Conservation (phyloP, 2,329 filamentous ascomycete genomes). For the Fusarium dlaminii region DNA sequence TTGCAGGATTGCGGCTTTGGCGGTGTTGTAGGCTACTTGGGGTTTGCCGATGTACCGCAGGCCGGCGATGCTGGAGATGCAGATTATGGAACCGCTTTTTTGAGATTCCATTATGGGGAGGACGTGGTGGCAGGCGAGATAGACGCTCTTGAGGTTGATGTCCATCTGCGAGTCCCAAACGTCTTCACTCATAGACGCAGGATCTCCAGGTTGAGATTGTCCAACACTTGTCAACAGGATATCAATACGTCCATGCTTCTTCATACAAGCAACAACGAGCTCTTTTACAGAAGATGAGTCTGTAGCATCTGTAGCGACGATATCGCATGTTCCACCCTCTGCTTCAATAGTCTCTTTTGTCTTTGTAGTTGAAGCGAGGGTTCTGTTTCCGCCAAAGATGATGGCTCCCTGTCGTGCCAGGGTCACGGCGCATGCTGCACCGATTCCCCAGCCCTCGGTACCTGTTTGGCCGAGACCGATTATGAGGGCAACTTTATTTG, state of each 20-base stretch:
- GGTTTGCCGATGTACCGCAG: constrained; percentile 59
- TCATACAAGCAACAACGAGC: constrained; percentile 62
- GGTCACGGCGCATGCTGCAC: constrained; percentile 58
- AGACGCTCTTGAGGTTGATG: constrained; percentile 66
- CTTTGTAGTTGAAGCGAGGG: constrained; percentile 51
- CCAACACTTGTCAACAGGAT: constrained; percentile 71
- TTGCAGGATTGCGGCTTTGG: constrained; percentile 62
- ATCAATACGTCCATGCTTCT: constrained; percentile 65
- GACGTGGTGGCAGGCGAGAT: constrained; percentile 61
- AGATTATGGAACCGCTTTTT: constrained; percentile 54
- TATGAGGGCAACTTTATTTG: constrained; percentile 55
- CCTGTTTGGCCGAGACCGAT: constrained; percentile 58
- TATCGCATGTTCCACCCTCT: constrained; percentile 47
- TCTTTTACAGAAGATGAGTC: constrained; percentile 60
- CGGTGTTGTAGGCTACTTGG: constrained; percentile 63
- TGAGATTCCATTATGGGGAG: constrained; percentile 65
- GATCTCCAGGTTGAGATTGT: constrained; percentile 61
- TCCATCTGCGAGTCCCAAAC: constrained; percentile 63
- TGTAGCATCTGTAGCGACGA: constrained; percentile 62
- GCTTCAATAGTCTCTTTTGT: constrained; percentile 51
- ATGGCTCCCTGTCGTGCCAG: constrained; percentile 59
- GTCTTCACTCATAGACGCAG: constrained; percentile 58
- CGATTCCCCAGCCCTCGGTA: constrained; percentile 60
- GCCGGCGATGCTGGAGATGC: constrained; percentile 61
- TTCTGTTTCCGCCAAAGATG: constrained; percentile 62